A percentile compares a stretch with the other conserved stretches of the same genome.
Conservation (phyloP, 2,329 filamentous ascomycete species). For the Neopestalotiopsis sp. region DNA sequence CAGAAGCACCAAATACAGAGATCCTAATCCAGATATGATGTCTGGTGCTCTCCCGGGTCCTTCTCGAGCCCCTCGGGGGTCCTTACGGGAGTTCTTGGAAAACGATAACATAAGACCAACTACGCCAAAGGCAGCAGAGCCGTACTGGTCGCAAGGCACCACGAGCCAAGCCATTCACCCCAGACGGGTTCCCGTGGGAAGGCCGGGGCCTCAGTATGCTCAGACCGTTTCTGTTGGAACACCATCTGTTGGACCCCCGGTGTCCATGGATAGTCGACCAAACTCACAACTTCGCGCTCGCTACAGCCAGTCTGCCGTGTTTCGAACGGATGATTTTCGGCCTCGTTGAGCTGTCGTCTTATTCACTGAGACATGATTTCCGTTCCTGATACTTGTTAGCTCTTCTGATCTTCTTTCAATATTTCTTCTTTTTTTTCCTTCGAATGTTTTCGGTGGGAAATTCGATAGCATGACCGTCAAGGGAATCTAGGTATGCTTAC, state of each 20-base stretch:
- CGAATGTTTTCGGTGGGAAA: no score
- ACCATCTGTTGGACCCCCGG: background rate
- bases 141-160: background rate
- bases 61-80: background rate
- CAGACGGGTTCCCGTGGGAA: background rate
- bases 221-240: background rate
- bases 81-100: background rate
- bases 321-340: background rate
- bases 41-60: background rate
- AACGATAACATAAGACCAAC: background rate
- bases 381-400: background rate
- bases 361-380: background rate
- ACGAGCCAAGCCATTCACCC: background rate
- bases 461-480: no score
- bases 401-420: no score
- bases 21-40: background rate
- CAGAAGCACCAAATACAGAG: background rate
- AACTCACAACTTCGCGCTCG: conserved; percentile 21
- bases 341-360: background rate
- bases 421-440: no score
- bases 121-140: background rate
- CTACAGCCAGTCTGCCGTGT: background rate
- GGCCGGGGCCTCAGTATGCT: background rate
- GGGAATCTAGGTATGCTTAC: no score
- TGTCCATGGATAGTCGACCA: background rate